Evolutionary conservation across 805 yeast genomes (phyloP).

Genomic region (Candida saitoana): DNA sequence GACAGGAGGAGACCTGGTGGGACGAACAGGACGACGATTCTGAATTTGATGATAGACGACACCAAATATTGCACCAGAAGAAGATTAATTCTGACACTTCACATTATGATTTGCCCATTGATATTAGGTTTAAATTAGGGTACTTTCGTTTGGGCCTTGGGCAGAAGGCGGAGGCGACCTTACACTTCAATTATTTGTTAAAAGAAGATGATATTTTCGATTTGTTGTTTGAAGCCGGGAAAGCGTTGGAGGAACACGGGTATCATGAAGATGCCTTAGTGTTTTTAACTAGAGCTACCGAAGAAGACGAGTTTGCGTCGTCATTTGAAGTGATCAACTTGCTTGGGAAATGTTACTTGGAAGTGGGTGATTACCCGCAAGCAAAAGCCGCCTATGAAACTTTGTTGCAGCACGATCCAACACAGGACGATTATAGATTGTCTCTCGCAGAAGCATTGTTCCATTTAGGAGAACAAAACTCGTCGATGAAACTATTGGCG

Average conservation of each 20-base stretch:
- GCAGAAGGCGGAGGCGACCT: constrained; percentile 63
- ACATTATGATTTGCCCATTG: constrained; percentile 65
- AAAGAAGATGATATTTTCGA: constrained; percentile 66
- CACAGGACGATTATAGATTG: constrained; percentile 67
- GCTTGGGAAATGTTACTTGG: constrained; percentile 74
- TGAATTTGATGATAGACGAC: constrained; percentile 77
- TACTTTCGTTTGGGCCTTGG: constrained; percentile 63
- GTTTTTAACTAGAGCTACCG: constrained; percentile 54
- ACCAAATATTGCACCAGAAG: constrained; percentile 17
- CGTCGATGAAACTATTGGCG: constrained; percentile 50
- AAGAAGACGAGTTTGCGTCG: constrained; percentile 46
- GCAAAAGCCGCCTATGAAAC: constrained; percentile 59
- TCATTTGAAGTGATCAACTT: constrained; percentile 51
- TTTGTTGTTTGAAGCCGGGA: constrained; percentile 72
- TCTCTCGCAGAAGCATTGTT: constrained; percentile 80
- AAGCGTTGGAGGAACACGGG: constrained; percentile 64
- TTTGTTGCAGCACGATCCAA: constrained; percentile 53
- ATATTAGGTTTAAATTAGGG: constrained; percentile 80
- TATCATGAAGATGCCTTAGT: constrained; percentile 71
- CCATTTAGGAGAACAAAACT: constrained; percentile 55
- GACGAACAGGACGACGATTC: constrained; percentile 62
- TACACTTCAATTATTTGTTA: constrained; percentile 60
- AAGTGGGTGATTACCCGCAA: constrained; percentile 60
- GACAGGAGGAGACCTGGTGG: constrained; percentile 67
- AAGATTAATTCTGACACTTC: constrained; percentile 13